Percentiles rank a stretch among this genome's conserved stretches.
These are phyloP conservation scores for Pseudocercospora eumusae DNA, from an alignment of 2,329 filamentous ascomycete species.

Conservation along the genomic window DNA sequence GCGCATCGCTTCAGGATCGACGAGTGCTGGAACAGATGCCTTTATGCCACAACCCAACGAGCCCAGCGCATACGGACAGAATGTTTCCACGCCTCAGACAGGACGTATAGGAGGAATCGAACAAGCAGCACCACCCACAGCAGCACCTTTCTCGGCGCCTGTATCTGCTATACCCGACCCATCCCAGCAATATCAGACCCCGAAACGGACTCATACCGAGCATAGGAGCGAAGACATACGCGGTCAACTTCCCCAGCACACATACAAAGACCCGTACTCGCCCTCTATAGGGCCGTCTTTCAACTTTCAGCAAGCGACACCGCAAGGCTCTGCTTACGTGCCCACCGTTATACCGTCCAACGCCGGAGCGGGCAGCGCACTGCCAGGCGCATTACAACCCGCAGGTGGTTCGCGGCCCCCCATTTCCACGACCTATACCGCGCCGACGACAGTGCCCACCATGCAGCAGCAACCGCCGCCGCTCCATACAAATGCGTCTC, in stretches of 20 bases:
- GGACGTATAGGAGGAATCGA: slow-evolving; percentile 38
- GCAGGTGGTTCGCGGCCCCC: slow-evolving; percentile 53
- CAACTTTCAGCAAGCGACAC: slow-evolving; percentile 57
- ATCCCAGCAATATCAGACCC: slow-evolving; percentile 44
- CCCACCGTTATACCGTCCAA: slow-evolving; percentile 31
- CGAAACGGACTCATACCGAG: slow-evolving; percentile 51
- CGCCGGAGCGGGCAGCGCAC: slow-evolving; percentile 40
- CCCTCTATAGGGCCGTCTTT: slow-evolving; percentile 56
- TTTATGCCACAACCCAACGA: slow-evolving; percentile 39
- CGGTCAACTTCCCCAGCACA: slow-evolving; percentile 46
- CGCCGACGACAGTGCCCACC: slow-evolving; percentile 59
- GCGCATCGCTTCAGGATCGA: slow-evolving; percentile 39
- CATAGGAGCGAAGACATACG: slow-evolving; percentile 56
- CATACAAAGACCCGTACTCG: slow-evolving; percentile 54
- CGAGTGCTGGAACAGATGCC: slow-evolving; percentile 48
- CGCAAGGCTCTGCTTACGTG: slow-evolving; percentile 34
- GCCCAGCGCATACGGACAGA: slow-evolving; percentile 7
- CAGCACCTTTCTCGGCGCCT: slow-evolving; percentile 26
- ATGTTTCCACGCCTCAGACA: slow-evolving; percentile 16
- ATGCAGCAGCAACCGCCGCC: slow-evolving; percentile 53
- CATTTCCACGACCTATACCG: slow-evolving; percentile 57
- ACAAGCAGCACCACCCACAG: slow-evolving; percentile 40
- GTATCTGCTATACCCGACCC: slow-evolving; percentile 41
- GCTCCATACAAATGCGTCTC: slow-evolving; percentile 55
- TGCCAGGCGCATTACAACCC: slow-evolving; percentile 64